Conservation (phyloP, 192 early-diverging fungal species). For the Coemansia sp. region DNA sequence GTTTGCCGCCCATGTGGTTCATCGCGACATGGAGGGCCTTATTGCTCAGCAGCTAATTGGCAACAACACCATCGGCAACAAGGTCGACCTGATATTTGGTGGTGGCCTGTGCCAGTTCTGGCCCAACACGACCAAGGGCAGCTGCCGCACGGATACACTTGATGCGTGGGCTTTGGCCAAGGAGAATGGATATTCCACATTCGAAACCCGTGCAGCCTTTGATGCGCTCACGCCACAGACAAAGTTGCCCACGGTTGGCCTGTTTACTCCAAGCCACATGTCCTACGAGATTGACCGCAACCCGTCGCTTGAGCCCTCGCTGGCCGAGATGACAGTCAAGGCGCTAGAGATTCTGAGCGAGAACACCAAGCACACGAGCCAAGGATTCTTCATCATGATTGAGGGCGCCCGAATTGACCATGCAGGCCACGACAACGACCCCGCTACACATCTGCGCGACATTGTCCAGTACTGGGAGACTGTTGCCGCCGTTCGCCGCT, state of each 20-base stretch:
- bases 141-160: constrained; percentile 46
- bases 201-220: constrained; percentile 14
- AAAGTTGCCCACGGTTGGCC: constrained; percentile 46
- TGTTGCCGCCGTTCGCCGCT: constrained; percentile 46
- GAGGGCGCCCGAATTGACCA: constrained; percentile 63
- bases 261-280: constrained; percentile 56
- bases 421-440: constrained; percentile 62
- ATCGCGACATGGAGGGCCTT: constrained; percentile 56
- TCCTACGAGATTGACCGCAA: constrained; percentile 55
- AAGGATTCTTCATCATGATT: constrained; percentile 61
- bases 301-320: constrained; percentile 45
- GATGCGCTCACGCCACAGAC: constrained; percentile 11
- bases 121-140: constrained; percentile 17
- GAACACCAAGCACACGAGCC: constrained; percentile 3
- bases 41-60: constrained; percentile 58
- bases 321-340: constrained; percentile 56
- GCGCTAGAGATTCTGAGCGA: constrained; percentile 42
- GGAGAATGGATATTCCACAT: constrained; percentile 3
- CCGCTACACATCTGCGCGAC: constrained; percentile 60
- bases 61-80: constrained; percentile 22
- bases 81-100: constrained; percentile 57
- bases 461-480: constrained; percentile 59
- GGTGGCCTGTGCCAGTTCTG: constrained; percentile 55
- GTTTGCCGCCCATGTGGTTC: constrained; percentile 55
- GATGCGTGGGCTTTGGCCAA: constrained; percentile 37